Conservation (phyloP, 805 yeast species). For the Candida namnaoensis region DNA sequence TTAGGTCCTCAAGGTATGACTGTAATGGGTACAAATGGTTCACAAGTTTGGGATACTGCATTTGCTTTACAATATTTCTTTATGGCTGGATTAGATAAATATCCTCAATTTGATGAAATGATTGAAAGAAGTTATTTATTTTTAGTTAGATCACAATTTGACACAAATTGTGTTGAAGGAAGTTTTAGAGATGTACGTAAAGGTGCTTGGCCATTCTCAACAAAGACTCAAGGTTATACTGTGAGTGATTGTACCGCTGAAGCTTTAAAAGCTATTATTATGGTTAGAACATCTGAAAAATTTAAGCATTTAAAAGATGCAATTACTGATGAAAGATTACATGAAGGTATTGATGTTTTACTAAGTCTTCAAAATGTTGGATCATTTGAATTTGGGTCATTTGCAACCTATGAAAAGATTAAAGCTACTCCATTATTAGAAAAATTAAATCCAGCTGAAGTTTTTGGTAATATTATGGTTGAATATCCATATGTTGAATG, state of each 20-base stretch:
- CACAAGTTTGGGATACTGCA: conserved; percentile 95
- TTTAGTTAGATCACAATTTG: conserved; percentile 77
- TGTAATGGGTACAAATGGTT: conserved; percentile 95
- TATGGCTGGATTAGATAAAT: conserved; percentile 68
- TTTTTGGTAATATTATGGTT: conserved; percentile 96
- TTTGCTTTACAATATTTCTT: conserved; percentile 81
- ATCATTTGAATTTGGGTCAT: conserved; percentile 78
- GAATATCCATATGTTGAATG: conserved; percentile 98
- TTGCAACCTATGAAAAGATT: conserved; percentile 83
- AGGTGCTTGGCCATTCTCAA: conserved; percentile 96
- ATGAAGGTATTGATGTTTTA: conserved; percentile 69
- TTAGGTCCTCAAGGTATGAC: conserved; percentile 89
- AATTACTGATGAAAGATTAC: conserved; percentile 45
- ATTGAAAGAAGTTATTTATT: conserved; percentile 64
- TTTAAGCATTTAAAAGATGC: conserved; percentile 40
- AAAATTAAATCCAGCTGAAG: conserved; percentile 89
- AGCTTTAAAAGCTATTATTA: conserved; percentile 84
- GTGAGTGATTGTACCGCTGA: conserved; percentile 98
- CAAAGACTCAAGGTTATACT: conserved; percentile 92
- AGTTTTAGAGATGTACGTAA: conserved; percentile 73
- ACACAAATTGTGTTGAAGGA: conserved; percentile 66
- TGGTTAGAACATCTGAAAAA: conserved; percentile 66
- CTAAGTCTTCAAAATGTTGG: conserved; percentile 73
- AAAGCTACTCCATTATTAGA: conserved; percentile 77
- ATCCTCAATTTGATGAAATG: conserved; percentile 54